These are phyloP conservation scores for Aspergillus cavernicola DNA, from an alignment of 495 filamentous ascomycete species.

Conservation along the genomic window DNA sequence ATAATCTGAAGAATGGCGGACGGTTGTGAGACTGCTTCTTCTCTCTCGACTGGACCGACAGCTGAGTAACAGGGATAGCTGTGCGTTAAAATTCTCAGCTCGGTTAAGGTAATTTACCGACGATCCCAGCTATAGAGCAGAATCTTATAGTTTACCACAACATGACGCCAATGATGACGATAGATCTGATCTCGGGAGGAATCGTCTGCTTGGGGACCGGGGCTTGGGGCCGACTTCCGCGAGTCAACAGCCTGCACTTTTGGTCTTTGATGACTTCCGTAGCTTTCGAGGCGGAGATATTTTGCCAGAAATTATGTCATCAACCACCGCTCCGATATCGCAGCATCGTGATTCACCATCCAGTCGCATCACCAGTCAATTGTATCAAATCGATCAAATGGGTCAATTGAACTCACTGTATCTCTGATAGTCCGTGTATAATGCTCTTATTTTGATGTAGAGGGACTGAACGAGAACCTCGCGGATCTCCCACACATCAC, in stretches of 20 bases:
- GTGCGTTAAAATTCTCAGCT: neutral
- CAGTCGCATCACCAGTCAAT: too few relatives aligned
- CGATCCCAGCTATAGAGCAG: neutral
- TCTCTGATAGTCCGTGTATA: too few relatives aligned
- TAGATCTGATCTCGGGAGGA: neutral
- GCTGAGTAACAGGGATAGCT: conserved; percentile 3
- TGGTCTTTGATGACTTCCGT: neutral
- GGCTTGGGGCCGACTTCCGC: too few relatives aligned
- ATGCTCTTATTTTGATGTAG: neutral
- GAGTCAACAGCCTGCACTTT: neutral
- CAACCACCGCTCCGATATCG: too few relatives aligned
- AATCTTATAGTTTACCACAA: neutral
- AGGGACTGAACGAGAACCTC: neutral
- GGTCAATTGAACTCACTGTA: too few relatives aligned
- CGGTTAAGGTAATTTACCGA: neutral
- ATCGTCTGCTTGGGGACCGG: neutral
- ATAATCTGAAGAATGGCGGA: neutral
- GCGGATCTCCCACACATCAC: conserved; percentile 5
- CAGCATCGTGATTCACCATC: too few relatives aligned
- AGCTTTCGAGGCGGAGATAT: conserved; percentile 1
- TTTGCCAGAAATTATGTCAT: too few relatives aligned
- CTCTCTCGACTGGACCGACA: neutral
- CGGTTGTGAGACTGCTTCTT: neutral
- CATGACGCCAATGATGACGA: neutral
- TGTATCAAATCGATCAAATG: too few relatives aligned